phyloP scores from a whole-genome alignment of 495 filamentous ascomycete genomes.

The Letharia lupina region DNA sequence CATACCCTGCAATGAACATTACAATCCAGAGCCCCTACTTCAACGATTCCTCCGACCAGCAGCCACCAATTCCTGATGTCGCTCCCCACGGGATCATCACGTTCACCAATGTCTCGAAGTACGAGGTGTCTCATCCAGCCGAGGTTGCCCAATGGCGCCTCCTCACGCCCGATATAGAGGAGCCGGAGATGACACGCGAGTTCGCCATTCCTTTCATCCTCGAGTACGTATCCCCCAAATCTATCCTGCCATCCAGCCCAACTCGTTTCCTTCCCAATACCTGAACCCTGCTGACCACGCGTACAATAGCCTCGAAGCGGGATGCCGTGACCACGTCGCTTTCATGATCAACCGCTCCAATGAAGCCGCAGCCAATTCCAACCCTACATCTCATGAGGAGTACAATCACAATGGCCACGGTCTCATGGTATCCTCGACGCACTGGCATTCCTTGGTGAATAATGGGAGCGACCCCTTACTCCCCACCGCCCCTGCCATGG shows the following conservation, averaged over 20 bases:
- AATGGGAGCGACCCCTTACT: background rate
- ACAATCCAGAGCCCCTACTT: constrained; percentile 3
- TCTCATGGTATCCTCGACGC: constrained; percentile 37
- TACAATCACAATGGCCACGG: constrained; percentile 58
- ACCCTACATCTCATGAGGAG: constrained; percentile 31
- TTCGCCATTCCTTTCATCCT: constrained; percentile 57
- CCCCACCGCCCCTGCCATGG: background rate
- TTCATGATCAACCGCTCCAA: constrained; percentile 39
- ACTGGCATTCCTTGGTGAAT: background rate
- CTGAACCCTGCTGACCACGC: background rate
- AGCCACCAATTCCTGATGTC: background rate
- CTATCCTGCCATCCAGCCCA: background rate
- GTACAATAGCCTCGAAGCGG: constrained; percentile 69
- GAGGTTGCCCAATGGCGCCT: constrained; percentile 3
- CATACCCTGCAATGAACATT: constrained; percentile 4
- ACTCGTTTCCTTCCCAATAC: background rate
- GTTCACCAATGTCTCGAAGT: constrained; percentile 1
- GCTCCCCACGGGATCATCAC: background rate
- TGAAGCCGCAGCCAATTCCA: constrained; percentile 25
- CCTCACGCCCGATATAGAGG: background rate
- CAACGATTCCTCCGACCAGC: background rate
- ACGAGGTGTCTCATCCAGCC: background rate
- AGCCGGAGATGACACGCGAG: constrained; percentile 3
- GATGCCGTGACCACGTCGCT: constrained; percentile 91
- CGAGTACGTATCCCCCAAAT: constrained; percentile 55